Percentiles rank a stretch among this genome's conserved stretches.
Conservation (phyloP, 2,329 filamentous ascomycete genomes). For the Bertia moriformis region DNA sequence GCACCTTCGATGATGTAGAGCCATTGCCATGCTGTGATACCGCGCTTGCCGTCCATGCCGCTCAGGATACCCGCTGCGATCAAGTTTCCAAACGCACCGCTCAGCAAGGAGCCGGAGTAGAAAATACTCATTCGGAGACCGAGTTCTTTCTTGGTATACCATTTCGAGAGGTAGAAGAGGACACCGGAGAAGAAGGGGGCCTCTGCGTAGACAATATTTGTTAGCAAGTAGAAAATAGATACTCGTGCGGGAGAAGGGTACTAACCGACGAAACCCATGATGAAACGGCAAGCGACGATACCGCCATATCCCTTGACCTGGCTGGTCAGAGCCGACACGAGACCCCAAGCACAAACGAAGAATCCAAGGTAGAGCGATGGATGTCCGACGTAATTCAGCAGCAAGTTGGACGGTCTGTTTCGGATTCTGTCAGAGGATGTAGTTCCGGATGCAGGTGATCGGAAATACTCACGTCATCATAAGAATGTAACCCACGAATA, state of each 20-base stretch:
- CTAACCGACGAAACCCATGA: conserved; percentile 22
- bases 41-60: conserved; percentile 14
- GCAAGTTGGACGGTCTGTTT: conserved; percentile 10
- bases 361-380: conserved; percentile 17
- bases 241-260: too few species aligned
- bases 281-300: conserved; percentile 25
- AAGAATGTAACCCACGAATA: conserved; percentile 12
- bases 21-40: conserved; percentile 22
- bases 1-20: conserved; percentile 2
- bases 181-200: conserved; percentile 28
- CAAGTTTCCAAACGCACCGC: conserved; percentile 20
- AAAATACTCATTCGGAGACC: conserved; percentile 20
- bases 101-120: conserved; percentile 22
- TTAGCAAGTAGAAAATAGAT: too few species aligned
- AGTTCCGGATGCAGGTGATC: too few species aligned
- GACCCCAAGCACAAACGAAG: conserved; percentile 26
- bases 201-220: too few species aligned
- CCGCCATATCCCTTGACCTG: conserved; percentile 22
- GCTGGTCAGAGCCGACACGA: conserved; percentile 25
- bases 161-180: conserved; percentile 30
- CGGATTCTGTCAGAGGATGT: too few species aligned
- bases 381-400: conserved; percentile 14
- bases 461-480: too few species aligned
- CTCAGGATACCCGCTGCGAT: conserved; percentile 21
- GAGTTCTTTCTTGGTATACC: conserved; percentile 31